phyloP scores from a whole-genome alignment of 2,329 filamentous ascomycete genomes.

The Pseudopithomyces maydicus region DNA sequence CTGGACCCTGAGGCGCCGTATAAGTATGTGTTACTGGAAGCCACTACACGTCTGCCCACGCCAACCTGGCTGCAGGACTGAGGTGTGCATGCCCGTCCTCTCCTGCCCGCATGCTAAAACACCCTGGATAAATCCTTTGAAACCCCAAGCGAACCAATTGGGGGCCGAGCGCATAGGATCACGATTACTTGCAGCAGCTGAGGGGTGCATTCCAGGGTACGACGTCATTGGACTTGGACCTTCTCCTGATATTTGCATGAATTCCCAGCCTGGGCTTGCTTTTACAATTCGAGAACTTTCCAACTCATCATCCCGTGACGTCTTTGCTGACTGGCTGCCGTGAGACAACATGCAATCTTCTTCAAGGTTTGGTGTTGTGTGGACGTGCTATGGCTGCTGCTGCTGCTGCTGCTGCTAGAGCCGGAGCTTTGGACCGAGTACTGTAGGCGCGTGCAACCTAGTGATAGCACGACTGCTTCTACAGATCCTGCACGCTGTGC shows the following conservation, averaged over 20 bases:
- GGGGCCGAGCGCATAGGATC: slow-evolving; percentile 11
- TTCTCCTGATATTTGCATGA: slow-evolving; percentile 1
- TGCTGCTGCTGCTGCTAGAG: too few relatives aligned
- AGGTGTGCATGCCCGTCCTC: slow-evolving; percentile 23
- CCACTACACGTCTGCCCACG: neutral
- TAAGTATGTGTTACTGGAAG: neutral
- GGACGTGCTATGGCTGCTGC: too few relatives aligned
- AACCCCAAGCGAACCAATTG: slow-evolving; percentile 8
- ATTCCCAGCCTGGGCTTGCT: neutral
- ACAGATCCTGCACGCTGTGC: neutral
- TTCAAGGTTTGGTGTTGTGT: neutral
- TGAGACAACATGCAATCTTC: neutral
- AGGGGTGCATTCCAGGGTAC: neutral
- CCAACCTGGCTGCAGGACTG: slow-evolving; percentile 16
- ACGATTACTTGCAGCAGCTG: slow-evolving; percentile 21
- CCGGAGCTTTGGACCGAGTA: neutral
- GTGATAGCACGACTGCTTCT: neutral
- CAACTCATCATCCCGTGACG: neutral
- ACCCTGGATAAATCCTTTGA: slow-evolving; percentile 1
- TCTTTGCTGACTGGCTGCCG: neutral
- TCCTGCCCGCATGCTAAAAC: slow-evolving; percentile 7
- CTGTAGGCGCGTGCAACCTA: too few relatives aligned
- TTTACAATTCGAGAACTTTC: slow-evolving; percentile 7
- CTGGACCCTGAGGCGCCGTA: slow-evolving; percentile 9
- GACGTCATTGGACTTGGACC: slow-evolving; percentile 12